These are phyloP conservation scores for Ceratobasidium sp. DNA, from an alignment of 1,284 basidiomycete species.

Conservation along the genomic window DNA sequence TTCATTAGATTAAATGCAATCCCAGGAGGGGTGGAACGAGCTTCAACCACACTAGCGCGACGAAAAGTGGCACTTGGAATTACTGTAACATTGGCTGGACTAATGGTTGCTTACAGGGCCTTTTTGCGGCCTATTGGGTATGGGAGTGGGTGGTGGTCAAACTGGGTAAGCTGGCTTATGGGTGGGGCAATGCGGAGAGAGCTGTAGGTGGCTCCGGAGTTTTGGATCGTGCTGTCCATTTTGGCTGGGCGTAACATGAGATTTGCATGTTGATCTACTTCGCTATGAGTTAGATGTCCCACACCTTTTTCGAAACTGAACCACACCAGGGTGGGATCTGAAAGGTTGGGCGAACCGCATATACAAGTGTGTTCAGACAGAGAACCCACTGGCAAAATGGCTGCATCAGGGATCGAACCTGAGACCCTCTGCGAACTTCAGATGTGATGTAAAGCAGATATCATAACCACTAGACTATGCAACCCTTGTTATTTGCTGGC, in stretches of 20 bases:
- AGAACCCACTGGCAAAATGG: conserved; percentile 18
- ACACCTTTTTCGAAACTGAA: background rate
- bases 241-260: background rate
- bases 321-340: background rate
- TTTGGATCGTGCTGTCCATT: background rate
- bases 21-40: conserved; percentile 80
- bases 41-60: conserved; percentile 71
- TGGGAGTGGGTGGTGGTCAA: conserved; percentile 36
- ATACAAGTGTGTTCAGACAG: background rate
- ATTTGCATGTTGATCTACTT: background rate
- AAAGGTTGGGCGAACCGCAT: background rate
- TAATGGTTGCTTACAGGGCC: conserved; percentile 71
- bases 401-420: conserved; percentile 43
- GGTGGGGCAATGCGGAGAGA: conserved; percentile 42
- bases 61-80: conserved; percentile 59
- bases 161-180: conserved; percentile 42
- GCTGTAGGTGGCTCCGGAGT: conserved; percentile 4
- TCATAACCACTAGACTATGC: conserved; percentile 44
- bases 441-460: conserved; percentile 40
- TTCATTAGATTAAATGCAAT: conserved; percentile 61
- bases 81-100: conserved; percentile 73
- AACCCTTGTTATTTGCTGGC: conserved; percentile 5
- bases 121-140: conserved; percentile 33
- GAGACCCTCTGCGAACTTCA: conserved; percentile 42
- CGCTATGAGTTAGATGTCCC: background rate